Base-by-base conservation (phyloP, 2,329 filamentous ascomycete genomes). In the Cryphonectria parasitica region DNA sequence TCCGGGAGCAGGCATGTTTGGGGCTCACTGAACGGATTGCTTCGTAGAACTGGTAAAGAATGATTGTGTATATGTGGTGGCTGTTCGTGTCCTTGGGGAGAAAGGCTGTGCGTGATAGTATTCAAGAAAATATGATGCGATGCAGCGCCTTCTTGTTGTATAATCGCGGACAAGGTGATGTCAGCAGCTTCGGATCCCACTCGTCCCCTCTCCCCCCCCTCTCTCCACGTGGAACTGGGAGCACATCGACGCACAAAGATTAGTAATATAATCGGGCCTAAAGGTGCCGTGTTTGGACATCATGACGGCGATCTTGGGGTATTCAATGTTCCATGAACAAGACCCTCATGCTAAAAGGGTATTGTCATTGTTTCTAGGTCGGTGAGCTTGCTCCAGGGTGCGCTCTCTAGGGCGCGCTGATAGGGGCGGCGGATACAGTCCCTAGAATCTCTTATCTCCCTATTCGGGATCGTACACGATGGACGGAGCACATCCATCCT, bases 1-100 rank as follows among this genome's bases (percentile, higher is more conserved):
- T 15, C 63, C 63, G 8, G 63, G 28, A 52, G 43, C 63, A 65
- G 63, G 7, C 63, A 65, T 65, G 2, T 25, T 65, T 13, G 34
- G 2, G 22, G 7, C 2, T 39, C 15, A 19, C 45, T 49, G 19
- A 4, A 8, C 7, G 31, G 2, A 7, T 2, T 22, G 58, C 17
- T n/a, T 15, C 11, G 34, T 25, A 39, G 34, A 22, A 34, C 19
- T 34, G 11, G 5, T 2, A 61, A 6, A 56, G 52, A 28, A n/a
- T 31, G 8, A 31, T 5, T 17, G n/a, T 13, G 5, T n/a, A 31
- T 5, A 34, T 19, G 13, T 25, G 31, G 22, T 61, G 13, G 17
- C 19, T n/a, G 31, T n/a, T 61, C 15, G 8, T 36, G 31, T 3
- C 8, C 28, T 36, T n/a, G 7, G 19, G 3, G 4, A 22, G 4